A percentile compares a stretch with the other conserved stretches of the same genome.
phyloP scores from a whole-genome alignment of 192 early-diverging fungal species.

The Coemansia sp. region DNA sequence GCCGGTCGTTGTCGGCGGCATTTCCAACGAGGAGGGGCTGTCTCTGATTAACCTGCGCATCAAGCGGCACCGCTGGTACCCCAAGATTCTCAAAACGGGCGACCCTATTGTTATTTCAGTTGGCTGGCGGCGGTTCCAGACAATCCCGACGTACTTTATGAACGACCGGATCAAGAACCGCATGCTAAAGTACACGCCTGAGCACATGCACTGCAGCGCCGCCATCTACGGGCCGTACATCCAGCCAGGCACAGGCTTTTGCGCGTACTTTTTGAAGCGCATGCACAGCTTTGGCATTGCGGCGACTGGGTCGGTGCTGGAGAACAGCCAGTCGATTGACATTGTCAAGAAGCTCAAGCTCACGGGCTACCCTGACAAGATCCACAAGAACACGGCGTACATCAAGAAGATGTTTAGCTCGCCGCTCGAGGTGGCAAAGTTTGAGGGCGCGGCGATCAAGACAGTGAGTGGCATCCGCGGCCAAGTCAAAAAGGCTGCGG shows the following conservation, averaged over 20 bases:
- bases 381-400: slow-evolving; percentile 96
- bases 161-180: slow-evolving; percentile 90
- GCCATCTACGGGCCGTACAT: slow-evolving; percentile 93
- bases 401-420: slow-evolving; percentile 98
- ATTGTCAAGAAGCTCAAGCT: slow-evolving; percentile 99
- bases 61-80: slow-evolving; percentile 97
- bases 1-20: slow-evolving; percentile 89
- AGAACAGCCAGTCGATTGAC: slow-evolving; percentile 87
- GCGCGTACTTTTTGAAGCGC: slow-evolving; percentile 58
- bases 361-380: slow-evolving; percentile 88
- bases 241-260: slow-evolving; percentile 95
- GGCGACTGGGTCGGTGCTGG: slow-evolving; percentile 92
- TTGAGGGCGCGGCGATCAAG: slow-evolving; percentile 92
- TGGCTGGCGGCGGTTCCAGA: slow-evolving; percentile 98
- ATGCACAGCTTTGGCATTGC: slow-evolving; percentile 91
- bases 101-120: slow-evolving; percentile 96
- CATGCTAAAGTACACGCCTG: slow-evolving; percentile 99
- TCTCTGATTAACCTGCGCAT: slow-evolving; percentile 94
- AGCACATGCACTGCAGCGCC: slow-evolving; percentile 99
- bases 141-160: slow-evolving; percentile 88
- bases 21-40: slow-evolving; percentile 86
- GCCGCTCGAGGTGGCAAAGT: slow-evolving; percentile 94
- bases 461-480: slow-evolving; percentile 97
- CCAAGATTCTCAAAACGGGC: slow-evolving; percentile 92
- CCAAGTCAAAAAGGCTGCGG: slow-evolving; percentile 89